These are phyloP conservation scores for Wickerhamomyces pijperi DNA, from an alignment of 805 yeast species.

Conservation along the genomic window DNA sequence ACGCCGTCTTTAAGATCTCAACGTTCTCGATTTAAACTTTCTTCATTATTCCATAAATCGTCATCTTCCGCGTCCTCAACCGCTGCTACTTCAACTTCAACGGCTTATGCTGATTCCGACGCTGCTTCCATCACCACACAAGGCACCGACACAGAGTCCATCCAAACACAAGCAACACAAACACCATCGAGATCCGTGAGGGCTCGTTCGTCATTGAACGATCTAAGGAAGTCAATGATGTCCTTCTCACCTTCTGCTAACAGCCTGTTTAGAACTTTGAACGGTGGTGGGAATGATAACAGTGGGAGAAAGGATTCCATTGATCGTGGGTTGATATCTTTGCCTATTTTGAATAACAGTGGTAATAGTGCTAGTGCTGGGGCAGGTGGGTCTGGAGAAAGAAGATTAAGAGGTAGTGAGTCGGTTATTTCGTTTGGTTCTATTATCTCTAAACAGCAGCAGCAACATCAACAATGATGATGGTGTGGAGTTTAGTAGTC, in stretches of 20 bases:
- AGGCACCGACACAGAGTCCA: too few relatives aligned
- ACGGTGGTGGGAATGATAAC: conserved; percentile 5
- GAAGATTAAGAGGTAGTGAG: too few relatives aligned
- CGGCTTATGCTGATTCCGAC: too few relatives aligned
- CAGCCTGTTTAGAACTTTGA: conserved; percentile 11
- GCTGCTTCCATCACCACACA: too few relatives aligned
- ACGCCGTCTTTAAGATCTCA: conserved; percentile 13
- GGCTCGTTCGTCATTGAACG: conserved; percentile 16
- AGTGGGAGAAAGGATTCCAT: conserved; percentile 13
- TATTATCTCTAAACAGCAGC: too few relatives aligned
- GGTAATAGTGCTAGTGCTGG: too few relatives aligned
- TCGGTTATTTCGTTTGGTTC: too few relatives aligned
- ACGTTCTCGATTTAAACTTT: conserved; percentile 17
- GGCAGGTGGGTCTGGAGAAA: too few relatives aligned
- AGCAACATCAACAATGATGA: too few relatives aligned
- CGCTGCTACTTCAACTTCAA: background rate
- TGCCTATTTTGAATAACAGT: conserved; percentile 27
- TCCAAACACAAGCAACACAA: too few relatives aligned
- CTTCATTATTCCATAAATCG: conserved; percentile 15
- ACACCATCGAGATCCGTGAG: conserved; percentile 18
- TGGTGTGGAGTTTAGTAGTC: too few relatives aligned
- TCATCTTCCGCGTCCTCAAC: too few relatives aligned
- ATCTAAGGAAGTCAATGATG: conserved; percentile 21
- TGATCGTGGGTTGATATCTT: conserved; percentile 35
- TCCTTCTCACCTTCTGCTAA: conserved; percentile 14